A percentile compares a stretch with the other conserved stretches of the same genome.
phyloP scores from a whole-genome alignment of 345 rosid genomes.

The Eucalyptus camaldulensis region DNA sequence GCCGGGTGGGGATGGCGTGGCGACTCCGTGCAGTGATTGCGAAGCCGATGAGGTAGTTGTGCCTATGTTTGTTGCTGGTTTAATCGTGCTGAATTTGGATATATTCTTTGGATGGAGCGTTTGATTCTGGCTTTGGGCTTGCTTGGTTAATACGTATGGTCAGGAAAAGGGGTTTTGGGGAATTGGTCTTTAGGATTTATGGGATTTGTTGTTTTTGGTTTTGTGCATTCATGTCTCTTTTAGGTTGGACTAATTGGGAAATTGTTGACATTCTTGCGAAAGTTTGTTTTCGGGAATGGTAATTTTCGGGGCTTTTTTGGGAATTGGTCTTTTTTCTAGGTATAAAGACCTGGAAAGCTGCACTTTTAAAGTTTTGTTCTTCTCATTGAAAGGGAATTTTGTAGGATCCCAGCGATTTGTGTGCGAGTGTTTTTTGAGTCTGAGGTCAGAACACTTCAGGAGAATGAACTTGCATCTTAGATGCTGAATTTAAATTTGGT shows the following conservation, averaged over 20 bases:
- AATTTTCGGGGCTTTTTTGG: background rate
- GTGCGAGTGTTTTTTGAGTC: background rate
- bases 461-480: background rate
- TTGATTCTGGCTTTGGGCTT: background rate
- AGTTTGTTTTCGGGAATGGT: background rate
- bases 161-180: background rate
- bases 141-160: background rate
- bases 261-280: background rate
- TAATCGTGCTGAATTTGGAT: background rate
- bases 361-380: background rate
- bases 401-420: background rate
- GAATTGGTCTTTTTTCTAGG: background rate
- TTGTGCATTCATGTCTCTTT: background rate
- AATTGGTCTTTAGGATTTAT: background rate
- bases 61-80: background rate
- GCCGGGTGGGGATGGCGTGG: slow-evolving; percentile 4
- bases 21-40: slow-evolving; percentile 18
- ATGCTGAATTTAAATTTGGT: background rate
- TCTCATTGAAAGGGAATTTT: background rate
- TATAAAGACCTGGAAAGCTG: background rate
- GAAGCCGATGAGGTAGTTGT: slow-evolving; percentile 55
- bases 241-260: background rate
- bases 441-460: background rate
- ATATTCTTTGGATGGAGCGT: background rate
- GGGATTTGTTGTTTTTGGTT: background rate